Evolutionary conservation across 1,284 basidiomycete genomes (phyloP).

Genomic region (Paramarasmius palmivorus): DNA sequence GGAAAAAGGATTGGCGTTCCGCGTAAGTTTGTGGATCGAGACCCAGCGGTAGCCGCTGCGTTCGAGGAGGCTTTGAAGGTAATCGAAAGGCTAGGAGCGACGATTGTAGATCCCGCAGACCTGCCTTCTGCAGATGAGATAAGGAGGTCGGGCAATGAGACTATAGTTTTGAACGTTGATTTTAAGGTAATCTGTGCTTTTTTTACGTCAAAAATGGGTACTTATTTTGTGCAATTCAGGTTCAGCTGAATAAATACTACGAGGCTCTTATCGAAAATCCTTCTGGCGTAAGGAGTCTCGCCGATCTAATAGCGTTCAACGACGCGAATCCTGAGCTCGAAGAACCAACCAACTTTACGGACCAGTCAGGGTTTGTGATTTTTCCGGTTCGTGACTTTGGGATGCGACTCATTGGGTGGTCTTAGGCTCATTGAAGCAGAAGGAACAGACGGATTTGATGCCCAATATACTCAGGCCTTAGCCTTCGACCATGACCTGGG

Average conservation of each 20-base stretch:
- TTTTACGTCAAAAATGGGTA: neutral
- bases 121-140: constrained; percentile 58
- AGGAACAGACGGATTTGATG: constrained; percentile 46
- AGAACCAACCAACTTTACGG: constrained; percentile 45
- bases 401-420: too few relatives aligned
- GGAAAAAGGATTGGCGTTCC: constrained; percentile 67
- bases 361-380: constrained; percentile 42
- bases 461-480: constrained; percentile 49
- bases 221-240: constrained; percentile 34
- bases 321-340: constrained; percentile 48
- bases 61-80: constrained; percentile 52
- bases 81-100: constrained; percentile 54
- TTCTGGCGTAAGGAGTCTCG: constrained; percentile 52
- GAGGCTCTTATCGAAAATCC: constrained; percentile 44
- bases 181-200: constrained; percentile 47
- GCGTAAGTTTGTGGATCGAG: constrained; percentile 38
- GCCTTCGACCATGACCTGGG: constrained; percentile 54
- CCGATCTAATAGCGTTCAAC: constrained; percentile 58
- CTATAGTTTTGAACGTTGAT: constrained; percentile 51
- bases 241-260: constrained; percentile 52
- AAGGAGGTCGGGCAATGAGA: constrained; percentile 50
- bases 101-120: constrained; percentile 62
- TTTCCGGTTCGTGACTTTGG: constrained; percentile 11
- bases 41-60: constrained; percentile 41
- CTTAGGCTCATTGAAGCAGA: constrained; percentile 50